A percentile compares a stretch with the other conserved stretches of the same genome.
phyloP scores from a whole-genome alignment of 1,139 yeast genomes.

The Scheffersomyces segobiensis region DNA sequence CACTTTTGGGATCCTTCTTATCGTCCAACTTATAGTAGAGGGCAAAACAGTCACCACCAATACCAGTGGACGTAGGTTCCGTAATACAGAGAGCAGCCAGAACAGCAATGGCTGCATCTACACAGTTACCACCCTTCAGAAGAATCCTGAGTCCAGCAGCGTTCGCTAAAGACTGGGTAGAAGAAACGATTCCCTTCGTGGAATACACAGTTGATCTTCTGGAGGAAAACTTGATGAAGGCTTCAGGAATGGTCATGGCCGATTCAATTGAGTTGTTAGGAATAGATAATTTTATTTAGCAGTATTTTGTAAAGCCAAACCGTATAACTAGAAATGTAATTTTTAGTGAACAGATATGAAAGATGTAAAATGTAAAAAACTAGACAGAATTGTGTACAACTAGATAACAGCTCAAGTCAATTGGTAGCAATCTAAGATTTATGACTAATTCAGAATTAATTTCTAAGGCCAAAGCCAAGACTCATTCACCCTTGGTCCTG shows the following conservation, averaged over 20 bases:
- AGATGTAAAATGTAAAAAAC: no score
- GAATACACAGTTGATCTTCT: conserved; percentile 80
- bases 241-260: background rate
- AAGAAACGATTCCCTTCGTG: conserved; percentile 70
- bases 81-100: conserved; percentile 72
- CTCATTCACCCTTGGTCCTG: background rate
- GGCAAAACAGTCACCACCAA: conserved; percentile 83
- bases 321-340: background rate
- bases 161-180: conserved; percentile 76
- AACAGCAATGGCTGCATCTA: conserved; percentile 78
- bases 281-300: background rate
- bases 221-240: conserved; percentile 43
- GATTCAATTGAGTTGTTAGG: background rate
- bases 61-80: conserved; percentile 79
- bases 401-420: background rate
- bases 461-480: background rate
- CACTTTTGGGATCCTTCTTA: conserved; percentile 4
- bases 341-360: background rate
- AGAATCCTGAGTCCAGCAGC: conserved; percentile 71
- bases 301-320: background rate
- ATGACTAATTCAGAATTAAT: background rate
- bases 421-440: background rate
- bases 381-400: background rate
- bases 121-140: conserved; percentile 76
- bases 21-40: conserved; percentile 55